phyloP scores from a whole-genome alignment of 768 basidiomycete species.

The Rhizopogon salebrosus region DNA sequence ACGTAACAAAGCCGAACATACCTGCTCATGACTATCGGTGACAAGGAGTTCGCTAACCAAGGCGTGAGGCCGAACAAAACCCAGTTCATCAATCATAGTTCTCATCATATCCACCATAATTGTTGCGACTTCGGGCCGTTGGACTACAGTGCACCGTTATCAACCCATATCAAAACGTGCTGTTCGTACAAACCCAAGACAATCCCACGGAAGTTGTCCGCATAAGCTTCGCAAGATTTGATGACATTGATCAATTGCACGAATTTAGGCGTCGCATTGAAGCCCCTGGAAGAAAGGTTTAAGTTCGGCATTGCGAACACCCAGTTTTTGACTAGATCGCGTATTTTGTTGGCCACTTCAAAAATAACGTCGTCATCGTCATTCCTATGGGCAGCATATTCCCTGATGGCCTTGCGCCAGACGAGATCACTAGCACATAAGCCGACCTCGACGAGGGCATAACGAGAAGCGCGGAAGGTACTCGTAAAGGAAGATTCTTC shows the following conservation, averaged over 20 bases:
- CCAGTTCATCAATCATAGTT: constrained; percentile 43
- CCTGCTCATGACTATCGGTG: constrained; percentile 29
- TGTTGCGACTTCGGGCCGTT: constrained; percentile 45
- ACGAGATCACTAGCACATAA: constrained; percentile 64
- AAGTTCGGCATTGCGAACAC: constrained; percentile 60
- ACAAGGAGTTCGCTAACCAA: constrained; percentile 35
- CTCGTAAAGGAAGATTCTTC: constrained; percentile 32
- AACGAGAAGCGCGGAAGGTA: constrained; percentile 43
- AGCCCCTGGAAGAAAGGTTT: constrained; percentile 48
- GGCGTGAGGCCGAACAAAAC: constrained; percentile 52
- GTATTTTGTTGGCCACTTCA: constrained; percentile 22
- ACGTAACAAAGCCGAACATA: constrained; percentile 10
- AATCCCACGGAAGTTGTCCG: constrained; percentile 59
- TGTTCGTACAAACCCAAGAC: constrained; percentile 46
- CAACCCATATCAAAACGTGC: neutral
- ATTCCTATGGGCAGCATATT: constrained; percentile 27
- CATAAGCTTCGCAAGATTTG: constrained; percentile 46
- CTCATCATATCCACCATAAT: constrained; percentile 56
- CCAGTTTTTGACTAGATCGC: constrained; percentile 52
- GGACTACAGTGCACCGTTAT: constrained; percentile 36
- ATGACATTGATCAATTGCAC: constrained; percentile 54
- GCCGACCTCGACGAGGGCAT: constrained; percentile 52
- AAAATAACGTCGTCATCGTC: constrained; percentile 28
- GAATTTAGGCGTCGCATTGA: constrained; percentile 70
- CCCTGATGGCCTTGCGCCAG: constrained; percentile 54